Base-by-base conservation (phyloP, 2,329 filamentous ascomycete genomes). In the Chaetomium olivaceum region DNA sequence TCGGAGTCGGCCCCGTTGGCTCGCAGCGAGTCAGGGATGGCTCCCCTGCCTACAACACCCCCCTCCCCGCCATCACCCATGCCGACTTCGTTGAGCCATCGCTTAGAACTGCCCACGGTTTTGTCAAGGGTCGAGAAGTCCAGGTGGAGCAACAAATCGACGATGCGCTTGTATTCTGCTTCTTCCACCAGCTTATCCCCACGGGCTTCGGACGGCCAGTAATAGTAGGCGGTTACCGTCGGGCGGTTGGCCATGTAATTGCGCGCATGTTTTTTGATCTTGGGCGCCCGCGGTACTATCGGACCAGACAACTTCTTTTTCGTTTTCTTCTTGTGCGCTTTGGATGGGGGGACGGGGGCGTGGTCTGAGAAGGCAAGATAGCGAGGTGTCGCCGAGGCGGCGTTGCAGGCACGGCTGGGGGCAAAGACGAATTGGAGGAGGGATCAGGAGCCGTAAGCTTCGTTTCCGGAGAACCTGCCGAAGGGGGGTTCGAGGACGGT, bases 51-150 rank as follows among this genome's bases (percentile, higher is more conserved):
- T 3, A 76, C 74, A 1, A 89, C 77, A 0, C 78, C 76, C 9
- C 81, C 73, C 0, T 84, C 84, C 86, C 86, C 89, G 23, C 75
- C 71, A 0, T 79, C 76, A 0, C 83, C 82, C 64, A 81, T 79
- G 19, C 83, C 84, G 1, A 89, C 86, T 72, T 94, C 90, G 16
- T 82, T 82, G 52, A 88, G 81, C 91, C 91, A 95, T 61, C 89
- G 85, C 60, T 77, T 79, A 2, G 91, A 91, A 72, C 90, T 92
- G 36, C 81, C 80, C 1, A 79, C 80, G 0, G 89, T 88, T 57
- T 89, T 84, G 12, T 85, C 84, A 3, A 87, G 76, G 9, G 84
- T 89, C 1, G 86, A 82, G 76, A 95, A 95, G 75, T 93, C 90
- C 0, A 93, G 84, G 65, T 89, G 86, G 5, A 93, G 82, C 0